Base-by-base conservation (phyloP, 2,329 filamentous ascomycete genomes). In the Ambrosiella cleistominuta region DNA sequence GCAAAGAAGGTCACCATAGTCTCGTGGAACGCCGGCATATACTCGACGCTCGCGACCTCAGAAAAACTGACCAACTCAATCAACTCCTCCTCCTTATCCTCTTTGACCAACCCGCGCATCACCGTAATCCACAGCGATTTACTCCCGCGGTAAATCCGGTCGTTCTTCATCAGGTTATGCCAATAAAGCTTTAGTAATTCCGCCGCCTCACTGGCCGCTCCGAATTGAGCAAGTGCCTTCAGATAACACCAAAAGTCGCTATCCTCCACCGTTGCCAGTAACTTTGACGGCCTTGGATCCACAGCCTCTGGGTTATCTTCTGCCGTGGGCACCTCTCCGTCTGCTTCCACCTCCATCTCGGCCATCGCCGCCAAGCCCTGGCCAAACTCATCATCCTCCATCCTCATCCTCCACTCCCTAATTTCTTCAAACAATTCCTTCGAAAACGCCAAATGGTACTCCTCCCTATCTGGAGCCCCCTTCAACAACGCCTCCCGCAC, bases 1-100 rank as follows among this genome's bases (percentile, higher is more conserved):
- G 83, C 78, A 64, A 83, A 88, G 63, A 84, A 85, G 0, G 68
- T 68, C 2, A 82, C 75, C 66, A 93, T 72, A 39, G 77, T 67
- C 59, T 74, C 67, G 63, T 82, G 76, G 56, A 80, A 66, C 2
- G 66, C 63, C 2, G 70, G 66, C 57, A 72, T 70, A 62, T 74
- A 77, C 12, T 70, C 66, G 7, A 78, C 60, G 0, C 72, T 73
- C 4, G 73, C 67, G 9, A 71, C 68, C 57, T 77, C 70, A 45
- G 83, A 72, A 51, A 79, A 72, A 7, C 75, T 67, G 1, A 79
- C 69, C 2, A 82, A 73, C n/a, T 74, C 68, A 45, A 81, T 63
- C 59, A 88, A 71, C 66, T 82, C 77, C 58, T 72, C 62, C 63
- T 82, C 75, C 54, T 77, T 74, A 44, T 76, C 74, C 65, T 88